Evolutionary conservation across 805 yeast genomes (phyloP), one percentile per base, ranked within the genome.

Genomic region (Komagataella mondaviorum): DNA sequence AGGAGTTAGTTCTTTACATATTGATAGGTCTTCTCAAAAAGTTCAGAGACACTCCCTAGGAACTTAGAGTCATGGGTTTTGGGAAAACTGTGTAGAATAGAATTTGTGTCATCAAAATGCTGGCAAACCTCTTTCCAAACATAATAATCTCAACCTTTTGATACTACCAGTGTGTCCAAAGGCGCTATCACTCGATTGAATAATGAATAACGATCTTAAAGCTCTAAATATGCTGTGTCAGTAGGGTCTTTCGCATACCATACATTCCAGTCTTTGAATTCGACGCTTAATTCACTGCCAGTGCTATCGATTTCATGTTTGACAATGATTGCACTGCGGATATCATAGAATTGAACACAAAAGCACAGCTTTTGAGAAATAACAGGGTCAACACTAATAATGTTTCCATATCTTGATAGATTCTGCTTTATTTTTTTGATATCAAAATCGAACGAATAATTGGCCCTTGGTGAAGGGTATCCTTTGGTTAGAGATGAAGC

Each of bases 231-330:
- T 4, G 81, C 80, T 52, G 64, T 70, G 56, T 84, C 89, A 6
- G 86, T 71, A 1, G 77, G 76, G 62, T 86, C 95, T 47, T 72
- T 74, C 0, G 84, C 86, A 56, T 77, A 86, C 79, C 81, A 75
- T 1, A 82, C 64, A 6, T 71, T 64, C 93, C 93, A 86, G 4
- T 69, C 76, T 8, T 61, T 62, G 57, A 81, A 85, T 56, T 73
- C 78, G 4, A 56, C 56, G 51, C 68, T 59, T 56, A 82, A 57
- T 2, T 45, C 51, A 0, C 76, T 63, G 2, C 64, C 68, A 17
- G 62, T 58, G 30, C 62, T 55, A 22, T 68, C 72, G 54, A 74
- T 71, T 44, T 68, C 71, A 36, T 65, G 64, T 62, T 80, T 82
- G 2, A 84, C 88, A 6, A 62, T 59, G 22, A 85, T 75, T 0